Evolutionary conservation across 139 green algal species (phyloP).

Genomic region (Haematococcus lacustris): DNA sequence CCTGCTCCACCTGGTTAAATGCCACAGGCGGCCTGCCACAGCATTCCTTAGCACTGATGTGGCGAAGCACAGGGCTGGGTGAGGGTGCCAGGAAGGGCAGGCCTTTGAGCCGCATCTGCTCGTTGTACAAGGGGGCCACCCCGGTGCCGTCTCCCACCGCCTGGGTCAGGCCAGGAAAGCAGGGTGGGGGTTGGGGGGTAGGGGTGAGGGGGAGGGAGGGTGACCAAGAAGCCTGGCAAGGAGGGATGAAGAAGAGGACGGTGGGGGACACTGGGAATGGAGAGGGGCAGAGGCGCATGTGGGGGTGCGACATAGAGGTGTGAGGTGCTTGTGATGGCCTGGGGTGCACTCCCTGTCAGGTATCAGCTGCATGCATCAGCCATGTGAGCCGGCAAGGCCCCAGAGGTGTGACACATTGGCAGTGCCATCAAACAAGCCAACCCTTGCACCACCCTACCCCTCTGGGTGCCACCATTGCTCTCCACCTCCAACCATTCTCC

Average conservation of each 20-base stretch:
- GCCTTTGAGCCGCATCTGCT: conserved; percentile 51
- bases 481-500: no score
- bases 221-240: background rate
- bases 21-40: conserved; percentile 26
- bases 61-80: conserved; percentile 39
- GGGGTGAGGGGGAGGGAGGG: no score
- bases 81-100: conserved; percentile 45
- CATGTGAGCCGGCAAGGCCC: no score
- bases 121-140: conserved; percentile 59
- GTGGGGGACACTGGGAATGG: background rate
- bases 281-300: background rate
- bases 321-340: no score
- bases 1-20: conserved; percentile 46
- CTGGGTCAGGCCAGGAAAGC: no score
- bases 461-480: background rate
- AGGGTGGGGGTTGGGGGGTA: no score
- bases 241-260: background rate
- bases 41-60: conserved; percentile 53
- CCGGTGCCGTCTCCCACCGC: conserved; percentile 57
- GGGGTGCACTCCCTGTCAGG: no score
- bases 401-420: no score
- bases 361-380: no score
- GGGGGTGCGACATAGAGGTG: background rate
- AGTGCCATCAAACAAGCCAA: no score
- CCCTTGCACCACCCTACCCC: background rate